Percentiles rank a stretch among this genome's conserved stretches.
Evolutionary conservation across 495 filamentous ascomycete genomes (phyloP).

Genomic region (Penicillium cosmopolitanum): DNA sequence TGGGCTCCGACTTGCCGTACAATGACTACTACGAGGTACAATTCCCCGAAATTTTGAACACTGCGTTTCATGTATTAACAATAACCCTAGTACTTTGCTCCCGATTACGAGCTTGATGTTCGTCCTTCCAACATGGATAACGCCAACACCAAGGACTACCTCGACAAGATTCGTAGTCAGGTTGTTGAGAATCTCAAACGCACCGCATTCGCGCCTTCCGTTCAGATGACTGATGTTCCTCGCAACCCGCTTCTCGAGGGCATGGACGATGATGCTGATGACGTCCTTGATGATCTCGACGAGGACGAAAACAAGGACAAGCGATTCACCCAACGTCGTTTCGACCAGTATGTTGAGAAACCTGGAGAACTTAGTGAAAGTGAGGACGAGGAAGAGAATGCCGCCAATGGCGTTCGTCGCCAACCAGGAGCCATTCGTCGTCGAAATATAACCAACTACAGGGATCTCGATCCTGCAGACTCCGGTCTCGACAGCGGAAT

Average conservation of each 20-base stretch:
- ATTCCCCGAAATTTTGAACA: background rate
- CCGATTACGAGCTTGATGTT: slow-evolving; percentile 94
- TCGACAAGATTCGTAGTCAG: slow-evolving; percentile 91
- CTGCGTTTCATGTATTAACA: slow-evolving; percentile 15
- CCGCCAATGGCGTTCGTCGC: slow-evolving; percentile 67
- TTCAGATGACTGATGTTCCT: slow-evolving; percentile 95
- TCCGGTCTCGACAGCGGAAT: slow-evolving; percentile 68
- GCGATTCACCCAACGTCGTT: slow-evolving; percentile 79
- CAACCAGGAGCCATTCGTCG: slow-evolving; percentile 64
- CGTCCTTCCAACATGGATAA: slow-evolving; percentile 99
- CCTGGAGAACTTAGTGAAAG: slow-evolving; percentile 80
- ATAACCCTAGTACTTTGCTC: slow-evolving; percentile 81
- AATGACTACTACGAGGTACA: slow-evolving; percentile 98
- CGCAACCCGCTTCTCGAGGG: slow-evolving; percentile 67
- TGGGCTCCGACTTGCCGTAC: slow-evolving; percentile 84
- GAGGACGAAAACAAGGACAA: slow-evolving; percentile 89
- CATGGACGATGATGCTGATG: slow-evolving; percentile 83
- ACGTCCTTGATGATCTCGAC: slow-evolving; percentile 84
- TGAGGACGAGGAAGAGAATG: slow-evolving; percentile 85
- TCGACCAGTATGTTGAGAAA: slow-evolving; percentile 76
- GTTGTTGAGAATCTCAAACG: slow-evolving; percentile 92
- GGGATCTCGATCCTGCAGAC: slow-evolving; percentile 64
- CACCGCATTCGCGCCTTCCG: slow-evolving; percentile 85
- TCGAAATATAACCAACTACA: slow-evolving; percentile 72
- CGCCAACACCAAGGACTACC: slow-evolving; percentile 89